Evolutionary conservation across 83 land plant genomes (phyloP), one percentile per base, ranked within the genome.

Genomic region (Isoetes engelmannii): DNA sequence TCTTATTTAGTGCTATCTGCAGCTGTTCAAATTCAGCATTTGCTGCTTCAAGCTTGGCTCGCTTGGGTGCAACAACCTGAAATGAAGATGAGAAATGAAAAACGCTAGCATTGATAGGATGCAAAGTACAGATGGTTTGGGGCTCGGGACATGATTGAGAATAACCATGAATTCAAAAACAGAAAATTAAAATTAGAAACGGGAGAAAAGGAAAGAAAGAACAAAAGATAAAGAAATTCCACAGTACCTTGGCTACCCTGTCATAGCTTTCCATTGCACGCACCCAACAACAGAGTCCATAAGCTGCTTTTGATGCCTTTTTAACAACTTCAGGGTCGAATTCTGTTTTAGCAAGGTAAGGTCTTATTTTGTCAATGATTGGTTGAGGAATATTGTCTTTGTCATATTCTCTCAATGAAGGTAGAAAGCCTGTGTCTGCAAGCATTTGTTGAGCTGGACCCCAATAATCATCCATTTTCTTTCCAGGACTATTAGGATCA

Each of bases 271-370:
- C 81, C 81, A 79, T 79, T 3, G 81, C 81, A 19, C 78, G 78
- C 10, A 79, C 73, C 81, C 81, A 79, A 17, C 81, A 79, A 13
- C 81, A 79, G 44, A 79, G 81, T 44, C 81, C 81, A 70, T 61
- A 79, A 17, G 81, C 81, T n/a, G 81, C 81, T 65, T 79, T 79
- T 21, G 81, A 79, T 28, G 81, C 81, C 65, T 79, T 79, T 48
- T 53, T 69, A 15, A 79, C 81, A 3, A 79, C 81, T 54, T 67
- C 71, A 7, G 81, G 81, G 18, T 74, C 81, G 70, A 79, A 79
- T 21, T 79, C 63, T 20, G 73, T 44, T 41, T 69, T 71, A 7
- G 47, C 66, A 59, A 79, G 68, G 64, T 79, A 79, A 5, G 81
- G 81, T 17, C 65, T 69, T 4, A 79, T 70, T 46, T 69, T 65